Evolutionary conservation across 148 eudicot genomes (phyloP), one percentile per base, ranked within the genome.

Genomic region (Talinum fruticosum): DNA sequence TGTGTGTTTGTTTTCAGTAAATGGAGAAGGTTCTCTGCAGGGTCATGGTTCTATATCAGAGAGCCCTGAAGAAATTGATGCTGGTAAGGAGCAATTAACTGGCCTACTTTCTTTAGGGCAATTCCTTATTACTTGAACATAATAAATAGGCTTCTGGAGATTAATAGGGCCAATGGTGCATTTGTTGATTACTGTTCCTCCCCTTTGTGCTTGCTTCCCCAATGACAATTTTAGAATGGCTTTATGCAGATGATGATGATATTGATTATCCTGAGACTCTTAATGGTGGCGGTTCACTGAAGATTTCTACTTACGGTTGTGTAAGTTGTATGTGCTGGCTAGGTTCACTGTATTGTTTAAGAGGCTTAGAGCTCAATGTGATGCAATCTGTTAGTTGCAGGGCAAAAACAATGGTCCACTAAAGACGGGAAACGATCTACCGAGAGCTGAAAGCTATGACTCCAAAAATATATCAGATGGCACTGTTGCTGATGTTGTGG

Each of bases 251-350:
- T 78, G 83, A 75, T 78, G 83, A 75, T 77, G 79, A 38, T 53
- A 80, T 75, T 81, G 86, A 83, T 71, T 33, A 62, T 70, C 79
- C 80, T 76, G 71, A 83, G 69, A 81, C 75, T 59, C 36, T 38
- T 67, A 75, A 77, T 69, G 68, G 44, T 76, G 83, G 65, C 76
- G 51, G 74, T 81, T 54, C 82, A 41, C 76, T 78, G 62, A 80
- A 78, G 75, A 69, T 82, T 37, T 78, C 75, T 76, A 87, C 84
- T 87, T 84, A 81, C 78, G 86, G 83, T 88, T 85, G 78, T 90
- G 96, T 96, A 88, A 91, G 99, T 90, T 92, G 88, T 89, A 86
- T 89, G 89, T 86, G 87, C 88, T 89, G 90, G 71, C 75, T 65
- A 44, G 66, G 71, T 10, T 44, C 74, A 28, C 73, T 85, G 35